Base-by-base conservation (phyloP, 106 monocot genomes). In the Gastrodia elata region DNA sequence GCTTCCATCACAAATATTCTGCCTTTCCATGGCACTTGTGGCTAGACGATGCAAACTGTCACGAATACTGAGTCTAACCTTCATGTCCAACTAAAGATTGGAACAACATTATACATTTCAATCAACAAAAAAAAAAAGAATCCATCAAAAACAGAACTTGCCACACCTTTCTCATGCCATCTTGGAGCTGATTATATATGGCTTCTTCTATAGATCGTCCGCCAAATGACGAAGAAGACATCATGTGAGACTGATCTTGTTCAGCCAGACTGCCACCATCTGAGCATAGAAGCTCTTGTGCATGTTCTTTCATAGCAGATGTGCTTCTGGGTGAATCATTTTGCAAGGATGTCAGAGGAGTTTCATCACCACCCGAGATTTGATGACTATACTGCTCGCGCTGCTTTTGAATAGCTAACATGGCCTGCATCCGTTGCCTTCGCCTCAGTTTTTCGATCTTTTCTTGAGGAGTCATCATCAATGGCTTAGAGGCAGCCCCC, bases 331-430 rank as follows among this genome's bases (percentile, higher is more conserved):
- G 74, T 77, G 76, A 71, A 76, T 44, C 76, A 73, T 80, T 90
- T 55, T 68, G 82, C 39, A 77, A 36, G 38, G 61, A 71, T 84
- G 82, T 46, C 80, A 68, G 30, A 73, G 64, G 68, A 77, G 32
- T 46, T 68, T 75, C 34, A 22, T 95, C 89, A 49, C 70, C 48
- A 30, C 68, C 70, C 35, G 72, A 71, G 39, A 74, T 78, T 75
- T 87, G 82, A 73, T 80, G 83, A 78, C 78, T 79, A 76, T 90
- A 84, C 65, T 92, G 87, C 70, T 88, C 89, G 35, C 84, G 83
- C 64, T 92, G 96, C 78, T 96, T 89, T 73, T 96, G 85, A 79
- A 96, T 96, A 41, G 96, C 96, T 41, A 88, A 82, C 84, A 92
- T 78, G 71, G 96, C 96, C 68, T 88, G 96, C 86, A 96, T 90